Percentiles rank a stretch among this genome's conserved stretches.
Evolutionary conservation across 202 grass and related monocot species (phyloP).

Genomic region (Panicum virgatum): DNA sequence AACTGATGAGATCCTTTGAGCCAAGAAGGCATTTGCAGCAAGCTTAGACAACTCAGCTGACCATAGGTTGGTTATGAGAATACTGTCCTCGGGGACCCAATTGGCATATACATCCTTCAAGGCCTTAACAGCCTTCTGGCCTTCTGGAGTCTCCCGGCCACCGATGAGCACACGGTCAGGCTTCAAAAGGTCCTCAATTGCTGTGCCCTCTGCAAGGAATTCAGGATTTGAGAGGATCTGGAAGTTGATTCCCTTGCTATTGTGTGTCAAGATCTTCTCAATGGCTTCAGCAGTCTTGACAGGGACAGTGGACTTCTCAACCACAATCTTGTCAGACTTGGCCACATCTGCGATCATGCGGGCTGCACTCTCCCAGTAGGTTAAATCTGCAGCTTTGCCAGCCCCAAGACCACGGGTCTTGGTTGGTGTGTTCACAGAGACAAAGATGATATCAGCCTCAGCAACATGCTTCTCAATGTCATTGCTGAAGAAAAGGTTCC

Average conservation of each 20-base stretch:
- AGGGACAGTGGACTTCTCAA: constrained; percentile 75
- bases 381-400: constrained; percentile 67
- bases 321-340: constrained; percentile 76
- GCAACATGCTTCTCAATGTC: constrained; percentile 66
- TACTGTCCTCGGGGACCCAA: constrained; percentile 66
- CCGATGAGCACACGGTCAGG: constrained; percentile 68
- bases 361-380: constrained; percentile 75
- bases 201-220: constrained; percentile 67
- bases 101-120: constrained; percentile 64
- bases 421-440: constrained; percentile 69
- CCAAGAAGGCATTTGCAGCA: constrained; percentile 70
- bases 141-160: constrained; percentile 64
- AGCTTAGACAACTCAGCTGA: constrained; percentile 71
- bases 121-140: constrained; percentile 58
- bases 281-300: constrained; percentile 73
- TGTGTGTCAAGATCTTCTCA: constrained; percentile 73
- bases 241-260: constrained; percentile 72
- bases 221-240: constrained; percentile 78
- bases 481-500: constrained; percentile 74
- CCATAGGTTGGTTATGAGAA: constrained; percentile 72
- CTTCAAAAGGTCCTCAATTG: constrained; percentile 64
- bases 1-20: constrained; percentile 67
- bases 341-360: constrained; percentile 72
- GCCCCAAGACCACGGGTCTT: constrained; percentile 71
- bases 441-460: constrained; percentile 65